Conservation (phyloP, 2,329 filamentous ascomycete genomes). For the Fusarium chaquense region DNA sequence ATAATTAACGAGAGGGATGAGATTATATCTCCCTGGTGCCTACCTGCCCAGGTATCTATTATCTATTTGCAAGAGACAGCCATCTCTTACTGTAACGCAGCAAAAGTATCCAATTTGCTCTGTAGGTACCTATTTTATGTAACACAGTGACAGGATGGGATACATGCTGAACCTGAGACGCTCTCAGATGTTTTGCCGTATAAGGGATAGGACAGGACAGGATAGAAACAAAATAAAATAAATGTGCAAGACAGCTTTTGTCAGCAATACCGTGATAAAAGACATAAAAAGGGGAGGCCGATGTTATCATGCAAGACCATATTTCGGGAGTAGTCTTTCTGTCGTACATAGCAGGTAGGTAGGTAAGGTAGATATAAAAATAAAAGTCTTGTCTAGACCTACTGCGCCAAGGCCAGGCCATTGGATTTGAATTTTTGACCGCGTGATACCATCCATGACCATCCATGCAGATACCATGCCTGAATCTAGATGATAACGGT, state of each 20-base stretch:
- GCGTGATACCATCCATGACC: constrained; percentile 21
- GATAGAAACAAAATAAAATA: constrained; percentile 32
- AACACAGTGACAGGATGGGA: constrained; percentile 7
- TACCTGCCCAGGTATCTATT: neutral
- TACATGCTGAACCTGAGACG: constrained; percentile 31
- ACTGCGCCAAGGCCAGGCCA: constrained; percentile 29
- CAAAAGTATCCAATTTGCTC: neutral
- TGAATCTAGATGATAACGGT: neutral
- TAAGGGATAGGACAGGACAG: neutral
- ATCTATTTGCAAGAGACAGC: neutral
- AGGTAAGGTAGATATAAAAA: neutral
- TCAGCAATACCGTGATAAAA: neutral
- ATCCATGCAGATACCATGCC: neutral
- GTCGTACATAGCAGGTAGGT: no score
- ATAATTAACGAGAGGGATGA: neutral
- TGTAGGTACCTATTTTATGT: neutral
- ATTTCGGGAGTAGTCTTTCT: neutral
- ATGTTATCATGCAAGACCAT: neutral
- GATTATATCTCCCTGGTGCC: neutral
- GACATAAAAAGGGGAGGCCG: constrained; percentile 2
- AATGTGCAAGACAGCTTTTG: constrained; percentile 1
- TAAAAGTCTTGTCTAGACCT: constrained; percentile 11
- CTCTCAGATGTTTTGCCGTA: constrained; percentile 19
- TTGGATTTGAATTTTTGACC: constrained; percentile 12
- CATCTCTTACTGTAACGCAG: constrained; percentile 8